Percentiles rank a stretch among this genome's conserved stretches.
Evolutionary conservation across 345 rosid species (phyloP).

Genomic region (Pugionium dolabratum): DNA sequence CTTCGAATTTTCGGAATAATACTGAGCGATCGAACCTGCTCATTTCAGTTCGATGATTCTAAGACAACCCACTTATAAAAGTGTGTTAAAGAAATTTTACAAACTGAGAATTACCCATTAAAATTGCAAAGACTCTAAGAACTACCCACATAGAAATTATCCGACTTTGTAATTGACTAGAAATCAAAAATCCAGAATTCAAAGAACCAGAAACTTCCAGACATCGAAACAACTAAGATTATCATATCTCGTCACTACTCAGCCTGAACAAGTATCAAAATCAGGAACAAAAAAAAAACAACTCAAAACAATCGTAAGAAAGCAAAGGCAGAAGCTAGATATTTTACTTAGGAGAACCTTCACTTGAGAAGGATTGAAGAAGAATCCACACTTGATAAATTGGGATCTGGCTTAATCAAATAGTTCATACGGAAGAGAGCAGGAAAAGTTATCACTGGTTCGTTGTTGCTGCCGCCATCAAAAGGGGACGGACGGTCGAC

Average conservation of each 20-base stretch:
- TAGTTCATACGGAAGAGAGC: background rate
- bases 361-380: conserved; percentile 29
- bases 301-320: conserved; percentile 18
- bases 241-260: background rate
- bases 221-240: conserved; percentile 34
- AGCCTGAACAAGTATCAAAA: background rate
- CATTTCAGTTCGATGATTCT: background rate
- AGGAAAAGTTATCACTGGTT: conserved; percentile 34
- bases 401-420: conserved; percentile 27
- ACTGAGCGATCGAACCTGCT: background rate
- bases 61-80: background rate
- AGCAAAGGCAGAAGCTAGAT: conserved; percentile 27
- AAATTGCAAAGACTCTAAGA: conserved; percentile 7
- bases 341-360: conserved; percentile 28
- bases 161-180: conserved; percentile 9
- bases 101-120: conserved; percentile 1
- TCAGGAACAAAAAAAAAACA: conserved; percentile 12
- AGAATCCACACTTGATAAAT: conserved; percentile 17
- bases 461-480: conserved; percentile 30
- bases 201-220: conserved; percentile 17
- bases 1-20: background rate
- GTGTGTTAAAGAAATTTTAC: background rate
- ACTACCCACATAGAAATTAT: conserved; percentile 16
- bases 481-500: conserved; percentile 39
- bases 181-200: conserved; percentile 23